A percentile compares a stretch with the other conserved stretches of the same genome.
Evolutionary conservation across 2,329 filamentous ascomycete genomes (phyloP).

Genomic region (Botrytis elliptica): DNA sequence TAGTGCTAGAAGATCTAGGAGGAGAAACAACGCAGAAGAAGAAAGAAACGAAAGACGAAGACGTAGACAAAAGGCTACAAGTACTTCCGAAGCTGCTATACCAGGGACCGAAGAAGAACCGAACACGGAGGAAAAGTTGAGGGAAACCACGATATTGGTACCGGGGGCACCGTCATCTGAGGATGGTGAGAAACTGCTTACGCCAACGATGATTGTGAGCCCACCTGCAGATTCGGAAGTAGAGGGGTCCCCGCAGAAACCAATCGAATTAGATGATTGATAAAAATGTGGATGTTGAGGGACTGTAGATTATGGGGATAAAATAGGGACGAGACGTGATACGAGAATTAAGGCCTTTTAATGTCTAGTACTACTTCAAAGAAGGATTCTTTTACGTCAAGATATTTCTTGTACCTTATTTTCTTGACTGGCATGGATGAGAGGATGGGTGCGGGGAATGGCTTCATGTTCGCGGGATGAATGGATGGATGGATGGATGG

Average conservation of each 20-base stretch:
- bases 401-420: constrained; percentile 18
- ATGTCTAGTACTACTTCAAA: constrained; percentile 29
- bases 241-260: constrained; percentile 27
- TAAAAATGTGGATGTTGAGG: constrained; percentile 28
- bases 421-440: constrained; percentile 10
- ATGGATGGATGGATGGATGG: not conserved
- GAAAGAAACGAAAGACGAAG: constrained; percentile 68
- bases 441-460: not conserved
- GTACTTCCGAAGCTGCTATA: constrained; percentile 28
- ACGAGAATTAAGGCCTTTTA: constrained; percentile 25
- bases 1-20: constrained; percentile 57
- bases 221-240: constrained; percentile 35
- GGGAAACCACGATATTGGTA: constrained; percentile 5
- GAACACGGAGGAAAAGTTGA: constrained; percentile 25
- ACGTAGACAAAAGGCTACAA: constrained; percentile 60
- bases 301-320: constrained; percentile 27
- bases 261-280: constrained; percentile 37
- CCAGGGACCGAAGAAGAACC: constrained; percentile 22
- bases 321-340: constrained; percentile 21
- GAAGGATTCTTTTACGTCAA: constrained; percentile 10
- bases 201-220: constrained; percentile 36
- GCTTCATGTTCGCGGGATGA: not conserved
- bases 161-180: constrained; percentile 23
- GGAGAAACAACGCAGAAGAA: constrained; percentile 70
- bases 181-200: constrained; percentile 28